Evolutionary conservation across 352 stramenopile species (phyloP), one percentile per base, ranked within the genome.

Genomic region (Elongisporangium anandrum): DNA sequence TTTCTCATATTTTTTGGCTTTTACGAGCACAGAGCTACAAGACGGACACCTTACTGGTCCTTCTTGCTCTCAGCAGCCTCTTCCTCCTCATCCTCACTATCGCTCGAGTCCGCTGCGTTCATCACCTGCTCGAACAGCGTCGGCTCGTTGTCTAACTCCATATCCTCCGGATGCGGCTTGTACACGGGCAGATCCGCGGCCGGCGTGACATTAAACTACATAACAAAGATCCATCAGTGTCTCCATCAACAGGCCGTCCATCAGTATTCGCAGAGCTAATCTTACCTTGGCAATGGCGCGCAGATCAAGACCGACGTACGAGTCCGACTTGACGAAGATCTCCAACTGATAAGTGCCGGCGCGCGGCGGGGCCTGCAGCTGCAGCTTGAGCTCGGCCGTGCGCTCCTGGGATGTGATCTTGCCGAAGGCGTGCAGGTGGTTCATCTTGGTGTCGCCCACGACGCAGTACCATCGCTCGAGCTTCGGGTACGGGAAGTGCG

Each of bases 51-150:
- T 41, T 80, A 80, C 62, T 80, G 65, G 62, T 75, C 70, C 67
- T 85, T 81, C 63, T 90, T 81, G 59, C 58, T 70, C 68, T 78
- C 70, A 47, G 74, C 70, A 59, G 79, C 61, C 54, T 88, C 78
- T 53, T 88, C 77, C 57, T 88, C 77, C 60, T 94, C 86, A 47
- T 91, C 84, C 69, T 93, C 84, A 69, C 81, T 92, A 85, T 94
- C 84, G 77, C 82, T 94, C 61, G 81, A 91, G 70, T 95, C 86
- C 53, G 68, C 81, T 23, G 77, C 75, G 59, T 93, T 92, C 84
- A 95, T 95, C 56, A 95, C 97, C 75, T 99, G 96, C 76, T 99
- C 97, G 70, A 99, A 99, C 61, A 99, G 77, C 39, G 97, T 99
- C 19, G 97, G 97, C 72, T 99, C 97, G 65, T 99, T 98, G 83